These are phyloP conservation scores for Crocinoboletus sp. DNA, from an alignment of 1,284 basidiomycete genomes.

Conservation along the genomic window DNA sequence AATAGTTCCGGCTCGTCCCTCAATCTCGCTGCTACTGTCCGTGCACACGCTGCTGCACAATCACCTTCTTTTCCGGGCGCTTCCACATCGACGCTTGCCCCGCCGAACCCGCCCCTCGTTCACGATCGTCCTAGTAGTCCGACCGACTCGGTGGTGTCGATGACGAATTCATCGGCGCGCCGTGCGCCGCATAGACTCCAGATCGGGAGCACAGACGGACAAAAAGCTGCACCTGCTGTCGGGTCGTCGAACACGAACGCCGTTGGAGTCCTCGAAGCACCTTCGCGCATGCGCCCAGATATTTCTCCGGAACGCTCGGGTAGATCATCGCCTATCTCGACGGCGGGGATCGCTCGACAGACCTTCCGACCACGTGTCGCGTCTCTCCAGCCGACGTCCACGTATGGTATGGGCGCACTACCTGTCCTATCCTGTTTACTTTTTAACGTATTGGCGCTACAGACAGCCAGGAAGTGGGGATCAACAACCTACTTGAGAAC, in stretches of 20 bases:
- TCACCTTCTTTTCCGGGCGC: constrained; percentile 32
- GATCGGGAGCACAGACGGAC: constrained; percentile 61
- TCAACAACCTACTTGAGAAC: constrained; percentile 82
- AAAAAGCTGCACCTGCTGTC: constrained; percentile 81
- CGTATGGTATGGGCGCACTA: constrained; percentile 55
- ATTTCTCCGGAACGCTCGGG: constrained; percentile 65
- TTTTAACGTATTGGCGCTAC: constrained; percentile 5
- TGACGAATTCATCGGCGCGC: constrained; percentile 57
- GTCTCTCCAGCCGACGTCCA: constrained; percentile 56
- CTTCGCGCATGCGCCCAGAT: constrained; percentile 57
- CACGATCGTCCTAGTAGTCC: constrained; percentile 63
- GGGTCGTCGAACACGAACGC: constrained; percentile 78
- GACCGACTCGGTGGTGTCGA: constrained; percentile 67
- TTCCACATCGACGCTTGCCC: constrained; percentile 26
- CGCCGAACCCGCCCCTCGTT: constrained; percentile 31
- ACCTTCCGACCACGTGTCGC: constrained; percentile 42
- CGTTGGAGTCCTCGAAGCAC: constrained; percentile 68
- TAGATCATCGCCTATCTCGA: constrained; percentile 61
- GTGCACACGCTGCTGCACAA: constrained; percentile 34
- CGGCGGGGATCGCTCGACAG: constrained; percentile 47
- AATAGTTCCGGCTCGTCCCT: constrained; percentile 66
- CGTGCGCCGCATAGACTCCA: constrained; percentile 59
- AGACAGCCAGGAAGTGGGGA: constrained; percentile 87
- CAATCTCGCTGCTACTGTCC: constrained; percentile 39
- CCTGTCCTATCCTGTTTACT: neutral